phyloP scores from a whole-genome alignment of 1,284 basidiomycete species.

The Clitocybe nebularis region DNA sequence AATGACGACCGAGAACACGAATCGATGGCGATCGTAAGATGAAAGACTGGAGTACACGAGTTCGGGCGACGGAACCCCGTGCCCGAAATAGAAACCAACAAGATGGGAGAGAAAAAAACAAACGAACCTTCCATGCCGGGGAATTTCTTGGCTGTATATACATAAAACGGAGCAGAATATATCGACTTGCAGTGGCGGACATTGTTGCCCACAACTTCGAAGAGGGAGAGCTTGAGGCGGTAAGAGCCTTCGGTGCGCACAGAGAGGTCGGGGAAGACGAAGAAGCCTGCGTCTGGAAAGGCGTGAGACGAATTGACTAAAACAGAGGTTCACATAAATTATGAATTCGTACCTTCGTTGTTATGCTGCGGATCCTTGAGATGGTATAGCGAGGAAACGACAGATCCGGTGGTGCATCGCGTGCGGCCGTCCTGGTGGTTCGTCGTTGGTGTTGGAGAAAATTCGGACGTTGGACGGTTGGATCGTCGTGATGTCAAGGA shows the following conservation, averaged over 20 bases:
- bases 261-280: conserved; percentile 85
- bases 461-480: no score
- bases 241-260: conserved; percentile 87
- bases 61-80: no score
- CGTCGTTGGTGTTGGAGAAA: no score
- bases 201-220: conserved; percentile 86
- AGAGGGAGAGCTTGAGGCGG: conserved; percentile 86
- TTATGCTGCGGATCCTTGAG: conserved; percentile 87
- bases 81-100: no score
- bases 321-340: no score
- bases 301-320: no score
- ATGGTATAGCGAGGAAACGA: conserved; percentile 92
- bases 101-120: conserved; percentile 5
- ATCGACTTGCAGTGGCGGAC: conserved; percentile 88
- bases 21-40: no score
- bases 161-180: conserved; percentile 82
- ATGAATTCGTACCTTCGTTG: conserved; percentile 42
- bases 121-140: conserved; percentile 85
- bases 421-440: conserved; percentile 90
- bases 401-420: conserved; percentile 82
- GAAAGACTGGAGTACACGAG: no score
- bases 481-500: no score
- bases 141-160: conserved; percentile 93
- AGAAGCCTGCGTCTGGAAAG: conserved; percentile 77
- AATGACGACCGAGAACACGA: no score